Base-by-base conservation (phyloP, 163 green algal species). In the Chlorella variabilis region DNA sequence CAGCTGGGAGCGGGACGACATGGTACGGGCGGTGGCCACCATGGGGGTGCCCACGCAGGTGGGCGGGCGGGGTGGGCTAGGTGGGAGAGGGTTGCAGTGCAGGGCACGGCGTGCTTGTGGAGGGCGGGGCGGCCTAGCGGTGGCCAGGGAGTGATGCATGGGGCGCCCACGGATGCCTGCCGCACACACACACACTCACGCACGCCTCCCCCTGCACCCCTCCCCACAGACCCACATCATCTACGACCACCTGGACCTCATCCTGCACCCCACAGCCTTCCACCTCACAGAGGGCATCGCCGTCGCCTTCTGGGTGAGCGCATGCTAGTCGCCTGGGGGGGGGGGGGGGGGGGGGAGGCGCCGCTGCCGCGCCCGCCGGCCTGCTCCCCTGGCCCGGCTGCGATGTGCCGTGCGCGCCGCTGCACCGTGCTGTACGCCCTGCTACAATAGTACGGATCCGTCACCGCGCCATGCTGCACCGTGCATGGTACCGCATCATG, bases 161-260 rank as follows among this genome's bases (percentile, higher is more conserved):
- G n/a, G n/a, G n/a, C n/a, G n/a, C n/a, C n/a, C n/a, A n/a, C n/a
- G n/a, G n/a, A n/a, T n/a, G n/a, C n/a, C n/a, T n/a, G n/a, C n/a
- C n/a, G n/a, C n/a, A n/a, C n/a, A n/a, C n/a, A n/a, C n/a, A n/a
- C n/a, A n/a, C n/a, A n/a, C n/a, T n/a, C n/a, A n/a, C n/a, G n/a
- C n/a, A 54, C 45, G 45, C 11, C 45, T 11, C 45, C 15, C 45
- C 45, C 45, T 54, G 45, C 15, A 11, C 45, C 45, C 15, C 45
- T 54, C 45, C 15, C 17, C 33, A 31, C 67, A 68, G 56, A 81
- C 58, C 17, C 74, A 85, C 66, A 71, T 62, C n/a, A 56, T 92
- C 8, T 92, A 87, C 66, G 86, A 91, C 54, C 80, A 90, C 81
- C 65, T 92, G 61, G 89, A 93, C 56, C 71, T 89, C 15, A 85